Evolutionary conservation across 2,329 filamentous ascomycete genomes (phyloP), one percentile per base, ranked within the genome.

Genomic region (Penicillium decumbens): DNA sequence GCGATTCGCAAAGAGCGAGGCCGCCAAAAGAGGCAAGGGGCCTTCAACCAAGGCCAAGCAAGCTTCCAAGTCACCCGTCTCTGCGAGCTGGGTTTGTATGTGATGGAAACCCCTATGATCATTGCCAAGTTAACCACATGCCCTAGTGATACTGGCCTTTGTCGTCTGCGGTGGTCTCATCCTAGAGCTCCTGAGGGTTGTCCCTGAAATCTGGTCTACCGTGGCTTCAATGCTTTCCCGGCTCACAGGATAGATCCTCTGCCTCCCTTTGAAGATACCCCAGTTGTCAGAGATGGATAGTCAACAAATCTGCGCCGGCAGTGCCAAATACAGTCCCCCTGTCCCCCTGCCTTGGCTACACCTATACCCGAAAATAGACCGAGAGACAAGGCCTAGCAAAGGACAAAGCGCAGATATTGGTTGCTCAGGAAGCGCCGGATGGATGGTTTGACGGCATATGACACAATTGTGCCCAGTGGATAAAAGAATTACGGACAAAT

Each of bases 101-200:
- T 77, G 33, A 18, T 20, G 5, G 18, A 37, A 10, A 9, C 8
- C 15, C 15, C 10, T 18, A 12, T 15, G 13, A 23, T 6, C 10
- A 10, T 6, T 6, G 7, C 20, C 18, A 20, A 43, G 41, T 58
- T 62, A 49, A 65, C 32, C 9, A 5, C 10, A 13, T 7, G 35
- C n/a, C 32, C 41, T 43, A 84, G 82, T 79, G 43, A 51, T 84
- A 29, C 75, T 85, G 45, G 76, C 77, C n/a, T 85, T 85, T 65
- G 78, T 84, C 46, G 74, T 85, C 41, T 79, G 78, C 62, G 82
- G 82, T 35, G 81, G 82, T 23, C 61, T 84, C 18, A 59, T 83
- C 33, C 79, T 84, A 58, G 81, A 84, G 63, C 62, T 82, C 9
- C 54, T 82, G 18, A 72, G 76, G 53, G 57, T 75, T 29, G 57